phyloP scores from a whole-genome alignment of 176 grass and related monocot species.

The Triticum aestivum region IWGSC_CS_RefSeq_v2.1 NC_057802.1:546762222-546762721 shows the following conservation, averaged over 20 bases:
- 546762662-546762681: neutral
- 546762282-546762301: neutral
- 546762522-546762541: neutral
- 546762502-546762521: neutral
- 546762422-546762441: neutral
- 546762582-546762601: no score
- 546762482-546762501: neutral
- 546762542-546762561: no score
- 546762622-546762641: neutral
- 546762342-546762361: neutral
- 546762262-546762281: neutral
- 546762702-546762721: neutral
- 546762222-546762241: neutral
- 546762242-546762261: neutral
- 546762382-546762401: neutral
- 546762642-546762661: neutral
- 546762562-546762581: no score
- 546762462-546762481: no score
- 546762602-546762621: neutral
- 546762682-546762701: neutral
- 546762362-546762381: neutral
- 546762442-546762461: no score
- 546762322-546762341: neutral
- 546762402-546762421: neutral
- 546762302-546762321: neutral